Conservation (phyloP, 1,284 basidiomycete species). For the Cystobasidium pallidum region DNA sequence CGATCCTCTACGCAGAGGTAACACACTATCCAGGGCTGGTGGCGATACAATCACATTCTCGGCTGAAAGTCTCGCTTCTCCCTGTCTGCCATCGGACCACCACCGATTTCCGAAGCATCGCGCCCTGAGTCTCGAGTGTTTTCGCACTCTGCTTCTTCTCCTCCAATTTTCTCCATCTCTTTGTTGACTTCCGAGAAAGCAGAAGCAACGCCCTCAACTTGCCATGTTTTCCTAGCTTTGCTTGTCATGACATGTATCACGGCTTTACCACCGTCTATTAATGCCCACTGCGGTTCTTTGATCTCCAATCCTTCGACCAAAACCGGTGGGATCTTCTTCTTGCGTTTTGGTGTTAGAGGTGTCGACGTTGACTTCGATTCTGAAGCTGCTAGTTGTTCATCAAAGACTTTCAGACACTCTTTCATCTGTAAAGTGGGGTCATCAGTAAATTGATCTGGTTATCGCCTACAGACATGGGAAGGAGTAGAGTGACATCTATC, state of each 20-base stretch:
- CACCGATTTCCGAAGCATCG: not conserved
- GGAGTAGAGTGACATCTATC: too few species aligned
- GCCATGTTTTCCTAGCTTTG: slow-evolving; percentile 49
- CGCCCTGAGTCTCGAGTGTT: not conserved
- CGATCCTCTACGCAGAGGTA: too few species aligned
- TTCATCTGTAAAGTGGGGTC: slow-evolving; percentile 1
- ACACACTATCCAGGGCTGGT: too few species aligned
- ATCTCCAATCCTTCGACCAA: slow-evolving; percentile 40
- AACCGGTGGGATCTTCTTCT: slow-evolving; percentile 27
- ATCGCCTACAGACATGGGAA: too few species aligned
- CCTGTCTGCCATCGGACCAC: not conserved
- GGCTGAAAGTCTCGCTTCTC: slow-evolving; percentile 9
- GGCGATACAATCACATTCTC: not conserved
- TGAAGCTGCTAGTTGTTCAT: slow-evolving; percentile 18
- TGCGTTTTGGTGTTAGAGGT: slow-evolving; percentile 2
- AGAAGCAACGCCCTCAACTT: slow-evolving; percentile 47
- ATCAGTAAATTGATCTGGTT: not conserved
- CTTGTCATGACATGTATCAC: slow-evolving; percentile 53
- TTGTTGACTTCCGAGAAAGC: slow-evolving; percentile 15
- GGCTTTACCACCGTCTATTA: slow-evolving; percentile 51
- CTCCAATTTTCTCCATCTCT: not conserved
- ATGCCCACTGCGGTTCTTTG: slow-evolving; percentile 48
- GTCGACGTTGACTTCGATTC: not conserved
- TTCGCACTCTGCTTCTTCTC: not conserved
- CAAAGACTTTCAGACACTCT: slow-evolving; percentile 24